Evolutionary conservation across 306 rosid species (phyloP), one percentile per base, ranked within the genome.

Genomic region (Vicia villosa): DNA sequence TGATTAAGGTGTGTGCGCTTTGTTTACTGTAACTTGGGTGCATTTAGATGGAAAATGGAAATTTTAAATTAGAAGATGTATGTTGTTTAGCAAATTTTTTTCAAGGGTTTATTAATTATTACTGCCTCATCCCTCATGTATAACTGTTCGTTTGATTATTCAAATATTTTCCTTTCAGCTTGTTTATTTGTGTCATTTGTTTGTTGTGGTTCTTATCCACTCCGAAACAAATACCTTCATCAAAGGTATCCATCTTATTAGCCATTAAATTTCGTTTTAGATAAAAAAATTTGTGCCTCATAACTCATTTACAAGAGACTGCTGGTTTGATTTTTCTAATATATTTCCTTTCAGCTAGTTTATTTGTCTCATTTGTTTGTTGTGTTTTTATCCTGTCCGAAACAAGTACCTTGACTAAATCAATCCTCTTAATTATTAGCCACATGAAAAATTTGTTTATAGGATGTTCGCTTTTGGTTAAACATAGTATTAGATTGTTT

Each of bases 1-100:
- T 61, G 66, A 30, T 10, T 20, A 21, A 51, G 38, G 20, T 6
- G 17, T 74, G 20, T 10, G 17, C 68, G 52, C 40, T 54, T 62
- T 73, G 70, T 49, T 68, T 67, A 47, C 52, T 19, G 19, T 28
- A 66, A 49, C 24, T 60, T 59, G 70, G 66, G 20, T 59, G 58
- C 24, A 69, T 16, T 59, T 75, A 28, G 46, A 40, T 65, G 64
- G 32, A 57, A 22, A 6, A 10, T 21, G 36, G 59, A 58, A 59
- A 41, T 40, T 60, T 79, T 38, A 49, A n/a, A 50, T 45, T 21
- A 12, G 45, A 47, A 46, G 66, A 19, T 56, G 68, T 56, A 68
- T 21, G 20, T n/a, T 58, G 42, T 66, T 42, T 24, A 13, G 40
- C 22, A 36, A 50, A 57, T 72, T n/a, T 78, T 28, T 57, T 71